Base-by-base conservation (phyloP, 2,329 filamentous ascomycete species). In the Paracoccidioides lutzii region DNA sequence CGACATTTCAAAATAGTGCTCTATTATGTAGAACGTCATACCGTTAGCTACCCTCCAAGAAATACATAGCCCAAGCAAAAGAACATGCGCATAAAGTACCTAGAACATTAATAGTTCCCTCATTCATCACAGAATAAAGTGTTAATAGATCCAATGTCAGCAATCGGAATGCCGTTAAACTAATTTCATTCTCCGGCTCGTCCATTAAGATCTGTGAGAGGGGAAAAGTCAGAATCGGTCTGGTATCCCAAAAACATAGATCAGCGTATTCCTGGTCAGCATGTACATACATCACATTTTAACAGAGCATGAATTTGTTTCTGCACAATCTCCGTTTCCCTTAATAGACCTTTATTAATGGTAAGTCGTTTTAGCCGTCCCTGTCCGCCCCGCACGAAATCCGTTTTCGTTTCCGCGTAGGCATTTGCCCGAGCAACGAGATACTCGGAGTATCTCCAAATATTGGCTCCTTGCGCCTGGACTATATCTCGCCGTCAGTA, bases 1-100 rank as follows among this genome's bases (percentile, higher is more conserved):
- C 52, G 93, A 96, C 86, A 98, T 91, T 74, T 98, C 93, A 65
- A 98, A 98, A 71, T 97, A 98, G 71, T 94, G 88, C 64, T 93
- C 90, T 94, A 60, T 28, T 22, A 51, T 33, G 28, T 9, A 50
- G 33, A 30, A 14, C 55, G 37, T 30, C 45, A 22, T 22, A 22
- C 8, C 32, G 52, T 53, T 48, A 4, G 52, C 22, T n/a, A 22
- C 33, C 3, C 6, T 37, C 46, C 43, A 3, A 57, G 12, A 38
- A 4, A 10, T 9, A 44, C 38, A 30, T 35, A 38, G 12, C 28
- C 6, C 37, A 53, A 54, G 15, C 10, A 12, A 7, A 22, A 1
- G 22, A 22, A 22, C 22, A 22, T 22, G 22, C 22, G 48, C 5
- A 15, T 5, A 30, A 66, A 82, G 61, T 76, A 94, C 91, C 89